phyloP scores from a whole-genome alignment of 1,284 basidiomycete genomes.

The Somion occarium region DNA sequence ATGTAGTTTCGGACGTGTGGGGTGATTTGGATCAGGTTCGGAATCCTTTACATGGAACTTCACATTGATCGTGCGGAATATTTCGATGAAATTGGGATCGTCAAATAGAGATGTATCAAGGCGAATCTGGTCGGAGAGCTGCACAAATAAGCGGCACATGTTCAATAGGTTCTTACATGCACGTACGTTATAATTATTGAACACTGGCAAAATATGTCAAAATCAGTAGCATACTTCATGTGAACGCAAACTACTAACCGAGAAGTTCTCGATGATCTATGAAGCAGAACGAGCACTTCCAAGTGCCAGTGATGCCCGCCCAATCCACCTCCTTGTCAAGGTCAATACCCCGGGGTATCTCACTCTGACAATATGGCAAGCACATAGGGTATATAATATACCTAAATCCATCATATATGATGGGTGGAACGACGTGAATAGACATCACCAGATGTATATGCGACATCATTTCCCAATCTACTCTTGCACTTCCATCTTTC shows the following conservation, averaged over 20 bases:
- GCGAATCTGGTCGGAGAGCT: slow-evolving; percentile 27
- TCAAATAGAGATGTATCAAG: slow-evolving; percentile 46
- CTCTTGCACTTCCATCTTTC: slow-evolving; percentile 33
- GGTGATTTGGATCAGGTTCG: slow-evolving; percentile 41
- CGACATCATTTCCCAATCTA: slow-evolving; percentile 60
- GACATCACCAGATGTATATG: slow-evolving; percentile 53
- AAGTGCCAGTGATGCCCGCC: slow-evolving; percentile 57
- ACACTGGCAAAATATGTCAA: slow-evolving; percentile 31
- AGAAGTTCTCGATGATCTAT: slow-evolving; percentile 62
- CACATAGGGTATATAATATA: slow-evolving; percentile 45
- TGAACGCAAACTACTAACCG: slow-evolving; percentile 32
- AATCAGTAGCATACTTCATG: background rate
- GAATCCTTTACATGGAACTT: slow-evolving; percentile 39
- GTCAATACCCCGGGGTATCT: slow-evolving; percentile 35
- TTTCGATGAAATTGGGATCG: slow-evolving; percentile 44
- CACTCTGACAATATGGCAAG: slow-evolving; percentile 48
- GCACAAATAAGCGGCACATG: background rate
- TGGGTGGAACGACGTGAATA: slow-evolving; percentile 40
- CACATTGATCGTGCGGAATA: slow-evolving; percentile 43
- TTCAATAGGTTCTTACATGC: background rate
- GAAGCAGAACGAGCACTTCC: slow-evolving; percentile 62
- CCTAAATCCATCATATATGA: slow-evolving; percentile 25
- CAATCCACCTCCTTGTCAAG: slow-evolving; percentile 45
- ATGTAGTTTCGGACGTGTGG: slow-evolving; percentile 47
- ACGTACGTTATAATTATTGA: slow-evolving; percentile 43